phyloP scores from a whole-genome alignment of 768 basidiomycete species.

The Lentinula detonsa region DNA sequence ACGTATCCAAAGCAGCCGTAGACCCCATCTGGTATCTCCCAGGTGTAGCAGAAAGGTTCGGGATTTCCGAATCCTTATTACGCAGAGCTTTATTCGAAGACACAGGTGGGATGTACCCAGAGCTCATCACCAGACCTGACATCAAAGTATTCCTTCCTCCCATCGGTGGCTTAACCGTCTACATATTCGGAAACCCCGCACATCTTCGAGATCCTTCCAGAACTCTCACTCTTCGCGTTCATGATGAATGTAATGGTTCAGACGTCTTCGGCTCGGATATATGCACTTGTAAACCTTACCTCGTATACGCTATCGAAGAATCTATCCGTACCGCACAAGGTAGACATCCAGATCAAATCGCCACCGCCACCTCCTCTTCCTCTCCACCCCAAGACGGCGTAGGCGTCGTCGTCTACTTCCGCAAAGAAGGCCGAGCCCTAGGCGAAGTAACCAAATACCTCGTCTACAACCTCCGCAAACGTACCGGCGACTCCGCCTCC shows the following conservation, averaged over 20 bases:
- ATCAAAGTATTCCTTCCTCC: constrained; percentile 96
- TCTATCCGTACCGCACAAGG: constrained; percentile 43
- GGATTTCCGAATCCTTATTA: constrained; percentile 80
- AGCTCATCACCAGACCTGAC: constrained; percentile 91
- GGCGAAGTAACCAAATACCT: constrained; percentile 93
- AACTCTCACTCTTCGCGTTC: constrained; percentile 82
- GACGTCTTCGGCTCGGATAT: constrained; percentile 83
- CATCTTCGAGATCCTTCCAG: constrained; percentile 71
- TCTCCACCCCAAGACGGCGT: constrained; percentile 54
- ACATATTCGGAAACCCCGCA: constrained; percentile 87
- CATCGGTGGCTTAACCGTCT: constrained; percentile 86
- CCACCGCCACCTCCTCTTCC: background rate
- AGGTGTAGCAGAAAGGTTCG: constrained; percentile 90
- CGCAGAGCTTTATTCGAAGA: constrained; percentile 95
- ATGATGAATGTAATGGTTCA: constrained; percentile 72
- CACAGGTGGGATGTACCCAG: constrained; percentile 94
- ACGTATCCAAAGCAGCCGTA: constrained; percentile 87
- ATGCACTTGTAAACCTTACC: constrained; percentile 69
- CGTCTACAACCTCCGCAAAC: constrained; percentile 95
- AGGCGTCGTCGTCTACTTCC: constrained; percentile 90
- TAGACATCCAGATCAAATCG: background rate
- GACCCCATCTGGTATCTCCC: constrained; percentile 97
- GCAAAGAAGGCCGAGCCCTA: constrained; percentile 88
- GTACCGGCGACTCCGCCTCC: constrained; percentile 88
- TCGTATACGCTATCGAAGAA: constrained; percentile 90